Percentiles rank a stretch among this genome's conserved stretches.
Evolutionary conservation across 208 protist genomes (phyloP).

Genomic region (Trypanosoma cruzi): DNA sequence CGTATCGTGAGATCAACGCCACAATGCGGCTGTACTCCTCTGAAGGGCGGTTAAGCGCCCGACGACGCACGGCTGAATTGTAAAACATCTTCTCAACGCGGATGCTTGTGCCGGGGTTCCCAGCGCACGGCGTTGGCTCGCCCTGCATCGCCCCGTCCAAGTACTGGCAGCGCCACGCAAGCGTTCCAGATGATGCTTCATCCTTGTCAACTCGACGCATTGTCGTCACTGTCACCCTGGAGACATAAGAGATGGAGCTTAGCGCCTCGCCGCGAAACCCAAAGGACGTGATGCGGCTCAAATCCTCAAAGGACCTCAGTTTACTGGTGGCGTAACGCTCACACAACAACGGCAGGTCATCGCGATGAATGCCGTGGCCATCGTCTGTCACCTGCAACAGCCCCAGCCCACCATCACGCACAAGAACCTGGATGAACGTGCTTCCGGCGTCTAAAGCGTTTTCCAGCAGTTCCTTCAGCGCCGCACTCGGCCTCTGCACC

Average conservation of each 20-base stretch:
- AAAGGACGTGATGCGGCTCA: slow-evolving; percentile 86
- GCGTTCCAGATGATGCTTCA: slow-evolving; percentile 8
- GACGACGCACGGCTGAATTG: slow-evolving; percentile 71
- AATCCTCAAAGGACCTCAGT: slow-evolving; percentile 86
- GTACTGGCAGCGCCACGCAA: slow-evolving; percentile 66
- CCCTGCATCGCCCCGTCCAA: slow-evolving; percentile 95
- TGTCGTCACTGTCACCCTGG: slow-evolving; percentile 75
- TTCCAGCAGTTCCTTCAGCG: slow-evolving; percentile 99
- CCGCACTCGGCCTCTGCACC: slow-evolving; percentile 96
- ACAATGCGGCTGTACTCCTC: slow-evolving; percentile 95
- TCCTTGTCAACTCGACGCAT: slow-evolving; percentile 25
- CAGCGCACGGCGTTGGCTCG: slow-evolving; percentile 72
- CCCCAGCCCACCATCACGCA: slow-evolving; percentile 95
- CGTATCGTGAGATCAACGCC: slow-evolving; percentile 92
- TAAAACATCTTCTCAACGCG: slow-evolving; percentile 92
- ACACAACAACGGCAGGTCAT: slow-evolving; percentile 97
- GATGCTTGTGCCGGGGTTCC: slow-evolving; percentile 88
- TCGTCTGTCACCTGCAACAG: slow-evolving; percentile 98
- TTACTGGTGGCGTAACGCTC: slow-evolving; percentile 98
- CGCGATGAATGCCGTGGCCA: slow-evolving; percentile 94
- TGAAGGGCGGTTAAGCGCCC: slow-evolving; percentile 72
- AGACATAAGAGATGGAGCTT: slow-evolving; percentile 85
- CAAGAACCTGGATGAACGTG: slow-evolving; percentile 87
- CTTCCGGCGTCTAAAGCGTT: slow-evolving; percentile 97
- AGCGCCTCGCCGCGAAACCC: slow-evolving; percentile 94